Conservation (phyloP, 129 eudicot species). For the Ambrosia artemisiifolia region DNA sequence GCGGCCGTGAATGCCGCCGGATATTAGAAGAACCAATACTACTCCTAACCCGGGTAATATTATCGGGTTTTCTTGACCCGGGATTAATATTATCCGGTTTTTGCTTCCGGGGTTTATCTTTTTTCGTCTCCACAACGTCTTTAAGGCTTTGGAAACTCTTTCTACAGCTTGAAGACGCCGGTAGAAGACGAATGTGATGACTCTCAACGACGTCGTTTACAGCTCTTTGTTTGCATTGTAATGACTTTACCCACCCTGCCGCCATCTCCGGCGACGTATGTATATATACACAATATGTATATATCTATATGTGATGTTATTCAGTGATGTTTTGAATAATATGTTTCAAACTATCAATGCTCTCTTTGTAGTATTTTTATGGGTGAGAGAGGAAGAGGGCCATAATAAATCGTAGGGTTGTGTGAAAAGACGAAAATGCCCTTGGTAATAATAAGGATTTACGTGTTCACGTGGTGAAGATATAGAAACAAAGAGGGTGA, state of each 20-base stretch:
- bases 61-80: conserved; percentile 42
- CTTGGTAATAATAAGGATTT: not conserved
- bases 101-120: conserved; percentile 15
- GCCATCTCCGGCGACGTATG: conserved; percentile 45
- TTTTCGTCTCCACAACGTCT: conserved; percentile 51
- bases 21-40: conserved; percentile 8
- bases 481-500: conserved; percentile 9
- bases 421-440: conserved; percentile 23
- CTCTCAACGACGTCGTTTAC: conserved; percentile 64
- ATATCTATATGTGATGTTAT: not conserved
- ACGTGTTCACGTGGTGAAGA: conserved; percentile 38
- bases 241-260: conserved; percentile 78
- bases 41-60: conserved; percentile 24
- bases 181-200: conserved; percentile 41
- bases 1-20: conserved; percentile 29
- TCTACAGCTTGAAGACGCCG: conserved; percentile 60
- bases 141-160: conserved; percentile 55
- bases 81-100: conserved; percentile 21
- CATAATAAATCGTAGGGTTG: conserved; percentile 31
- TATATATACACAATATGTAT: not conserved
- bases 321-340: not conserved
- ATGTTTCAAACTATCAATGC: not conserved
- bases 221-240: conserved; percentile 84
- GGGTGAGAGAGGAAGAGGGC: conserved; percentile 38
- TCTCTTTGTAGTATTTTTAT: too few species aligned